Percentiles rank a stretch among this genome's conserved stretches.
These are phyloP conservation scores for Venturia effusa DNA, from an alignment of 2,329 filamentous ascomycete genomes.

Conservation along the genomic window DNA sequence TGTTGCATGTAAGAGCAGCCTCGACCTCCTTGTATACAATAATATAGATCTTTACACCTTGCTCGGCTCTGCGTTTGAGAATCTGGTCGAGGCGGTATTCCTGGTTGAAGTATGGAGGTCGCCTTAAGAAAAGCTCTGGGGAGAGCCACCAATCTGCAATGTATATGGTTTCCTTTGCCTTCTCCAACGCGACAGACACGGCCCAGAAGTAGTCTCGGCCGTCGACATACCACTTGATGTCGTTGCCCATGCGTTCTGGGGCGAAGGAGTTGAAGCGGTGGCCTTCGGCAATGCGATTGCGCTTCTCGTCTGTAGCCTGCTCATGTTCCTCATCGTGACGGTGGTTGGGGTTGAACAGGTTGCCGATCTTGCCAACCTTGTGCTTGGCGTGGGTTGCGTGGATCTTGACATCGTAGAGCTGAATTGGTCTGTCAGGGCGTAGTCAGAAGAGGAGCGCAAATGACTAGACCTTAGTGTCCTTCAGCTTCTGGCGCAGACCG, in stretches of 20 bases:
- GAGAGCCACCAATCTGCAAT: conserved; percentile 97
- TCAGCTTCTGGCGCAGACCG: conserved; percentile 33
- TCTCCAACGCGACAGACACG: conserved; percentile 80
- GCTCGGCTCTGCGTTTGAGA: conserved; percentile 79
- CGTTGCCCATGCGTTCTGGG: conserved; percentile 72
- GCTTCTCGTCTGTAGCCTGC: conserved; percentile 69
- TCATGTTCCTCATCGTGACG: conserved; percentile 93
- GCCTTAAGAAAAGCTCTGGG: conserved; percentile 73
- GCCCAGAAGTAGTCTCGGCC: conserved; percentile 91
- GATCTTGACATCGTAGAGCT: conserved; percentile 38
- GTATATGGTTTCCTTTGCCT: conserved; percentile 87
- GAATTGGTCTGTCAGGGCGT: not conserved
- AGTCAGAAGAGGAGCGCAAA: not conserved
- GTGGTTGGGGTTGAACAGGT: conserved; percentile 73
- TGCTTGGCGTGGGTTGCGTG: conserved; percentile 49
- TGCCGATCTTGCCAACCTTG: conserved; percentile 53
- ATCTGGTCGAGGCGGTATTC: conserved; percentile 80
- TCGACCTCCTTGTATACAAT: conserved; percentile 77
- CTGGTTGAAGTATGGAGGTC: conserved; percentile 72
- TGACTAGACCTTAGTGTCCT: conserved; percentile 25
- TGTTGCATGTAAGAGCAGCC: conserved; percentile 68
- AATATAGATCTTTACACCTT: conserved; percentile 88
- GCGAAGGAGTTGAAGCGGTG: conserved; percentile 89
- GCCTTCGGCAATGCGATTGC: conserved; percentile 56
- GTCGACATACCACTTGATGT: conserved; percentile 95